Evolutionary conservation across 129 eudicot species (phyloP).

Genomic region (Escallonia herrerae): DNA sequence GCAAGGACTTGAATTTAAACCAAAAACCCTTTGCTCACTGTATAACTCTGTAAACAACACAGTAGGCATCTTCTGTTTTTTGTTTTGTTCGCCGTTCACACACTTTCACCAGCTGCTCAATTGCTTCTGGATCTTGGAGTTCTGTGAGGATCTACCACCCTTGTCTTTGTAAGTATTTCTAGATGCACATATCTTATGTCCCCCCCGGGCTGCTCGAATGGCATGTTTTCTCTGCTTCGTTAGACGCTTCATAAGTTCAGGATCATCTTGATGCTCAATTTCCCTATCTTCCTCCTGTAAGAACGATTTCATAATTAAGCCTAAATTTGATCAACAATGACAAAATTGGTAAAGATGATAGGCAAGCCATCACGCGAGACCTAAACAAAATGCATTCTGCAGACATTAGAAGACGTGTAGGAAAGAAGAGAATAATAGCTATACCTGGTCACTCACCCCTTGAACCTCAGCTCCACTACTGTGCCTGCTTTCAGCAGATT

Average conservation of each 20-base stretch:
- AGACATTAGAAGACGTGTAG: too few species aligned
- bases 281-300: slow-evolving; percentile 41
- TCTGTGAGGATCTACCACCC: slow-evolving; percentile 81
- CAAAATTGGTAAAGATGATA: not conserved
- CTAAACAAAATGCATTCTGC: not conserved
- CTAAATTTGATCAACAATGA: not conserved
- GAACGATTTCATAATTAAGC: not conserved
- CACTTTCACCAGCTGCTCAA: slow-evolving; percentile 31
- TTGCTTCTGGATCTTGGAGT: slow-evolving; percentile 66
- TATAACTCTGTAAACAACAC: not conserved
- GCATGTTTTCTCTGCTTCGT: slow-evolving; percentile 72
- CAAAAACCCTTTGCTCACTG: not conserved
- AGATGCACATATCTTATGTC: slow-evolving; percentile 49
- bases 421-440: not conserved
- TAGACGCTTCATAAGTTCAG: slow-evolving; percentile 63
- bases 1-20: too few species aligned
- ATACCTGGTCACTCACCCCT: slow-evolving; percentile 34
- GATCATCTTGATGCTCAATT: slow-evolving; percentile 36
- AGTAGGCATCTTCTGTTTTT: not conserved
- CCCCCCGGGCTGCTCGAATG: slow-evolving; percentile 67
- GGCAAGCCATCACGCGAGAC: not conserved
- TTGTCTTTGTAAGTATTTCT: slow-evolving; percentile 94
- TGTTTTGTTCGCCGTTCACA: not conserved
- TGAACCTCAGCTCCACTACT: slow-evolving; percentile 7
- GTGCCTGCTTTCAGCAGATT: slow-evolving; percentile 17